Conservation (phyloP, 2,329 filamentous ascomycete species). For the Lasiodiplodia sp. region DNA sequence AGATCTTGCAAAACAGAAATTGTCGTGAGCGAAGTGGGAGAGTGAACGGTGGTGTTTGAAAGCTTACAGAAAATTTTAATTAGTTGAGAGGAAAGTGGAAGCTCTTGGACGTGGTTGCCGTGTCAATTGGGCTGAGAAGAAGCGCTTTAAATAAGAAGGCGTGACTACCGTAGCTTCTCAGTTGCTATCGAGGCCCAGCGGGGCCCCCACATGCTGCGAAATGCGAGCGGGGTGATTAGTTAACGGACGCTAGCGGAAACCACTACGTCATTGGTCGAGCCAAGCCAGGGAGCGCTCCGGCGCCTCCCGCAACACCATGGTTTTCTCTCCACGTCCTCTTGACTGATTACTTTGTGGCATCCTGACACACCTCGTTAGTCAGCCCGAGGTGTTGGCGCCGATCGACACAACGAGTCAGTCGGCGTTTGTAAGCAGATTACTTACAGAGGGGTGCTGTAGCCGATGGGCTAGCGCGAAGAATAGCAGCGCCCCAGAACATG, state of each 20-base stretch:
- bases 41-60: neutral
- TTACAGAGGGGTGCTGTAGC: no score
- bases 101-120: neutral
- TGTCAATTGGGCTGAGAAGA: neutral
- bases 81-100: neutral
- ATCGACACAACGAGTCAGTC: neutral
- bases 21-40: neutral
- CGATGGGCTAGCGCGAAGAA: no score
- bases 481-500: no score
- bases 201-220: slow-evolving; percentile 17
- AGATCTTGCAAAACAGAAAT: neutral
- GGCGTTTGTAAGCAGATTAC: neutral
- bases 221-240: slow-evolving; percentile 2
- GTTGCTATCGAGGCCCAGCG: no score
- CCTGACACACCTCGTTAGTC: neutral
- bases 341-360: neutral
- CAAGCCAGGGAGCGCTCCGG: neutral
- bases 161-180: neutral
- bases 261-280: slow-evolving; percentile 2
- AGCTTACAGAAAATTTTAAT: neutral
- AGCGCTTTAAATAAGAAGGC: neutral
- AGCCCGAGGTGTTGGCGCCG: neutral
- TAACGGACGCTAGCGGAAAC: neutral
- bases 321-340: neutral
- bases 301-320: neutral